A percentile compares a stretch with the other conserved stretches of the same genome.
phyloP scores from a whole-genome alignment of 1,284 basidiomycete species.

The Sanguinoderma infundibulare region DNA sequence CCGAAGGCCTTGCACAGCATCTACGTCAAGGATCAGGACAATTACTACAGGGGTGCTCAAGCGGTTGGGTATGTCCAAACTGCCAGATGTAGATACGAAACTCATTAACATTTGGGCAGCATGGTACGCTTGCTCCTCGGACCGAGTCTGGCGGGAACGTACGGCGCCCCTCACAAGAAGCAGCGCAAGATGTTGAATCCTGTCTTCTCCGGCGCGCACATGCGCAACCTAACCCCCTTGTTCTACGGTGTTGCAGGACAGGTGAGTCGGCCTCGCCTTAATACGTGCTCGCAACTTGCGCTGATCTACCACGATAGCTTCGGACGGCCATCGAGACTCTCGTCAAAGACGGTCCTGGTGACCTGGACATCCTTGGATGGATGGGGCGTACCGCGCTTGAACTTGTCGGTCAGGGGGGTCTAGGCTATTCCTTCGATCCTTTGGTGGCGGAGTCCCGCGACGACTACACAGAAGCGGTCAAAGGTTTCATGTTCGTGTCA shows the following conservation, averaged over 20 bases:
- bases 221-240: slow-evolving; percentile 30
- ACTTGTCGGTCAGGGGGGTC: slow-evolving; percentile 35
- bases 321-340: slow-evolving; percentile 13
- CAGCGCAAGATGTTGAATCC: slow-evolving; percentile 35
- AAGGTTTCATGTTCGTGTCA: slow-evolving; percentile 12
- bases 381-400: slow-evolving; percentile 39
- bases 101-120: background rate
- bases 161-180: slow-evolving; percentile 24
- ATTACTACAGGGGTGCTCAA: slow-evolving; percentile 25
- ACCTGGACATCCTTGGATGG: slow-evolving; percentile 43
- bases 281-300: background rate
- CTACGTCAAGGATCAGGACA: slow-evolving; percentile 36
- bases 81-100: too few species aligned
- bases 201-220: slow-evolving; percentile 32
- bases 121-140: background rate
- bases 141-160: slow-evolving; percentile 3
- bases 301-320: slow-evolving; percentile 11
- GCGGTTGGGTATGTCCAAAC: background rate
- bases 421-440: slow-evolving; percentile 45
- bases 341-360: slow-evolving; percentile 19
- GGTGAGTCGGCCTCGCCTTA: slow-evolving; percentile 4
- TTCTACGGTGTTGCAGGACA: slow-evolving; percentile 28
- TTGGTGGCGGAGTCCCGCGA: slow-evolving; percentile 31
- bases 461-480: slow-evolving; percentile 22
- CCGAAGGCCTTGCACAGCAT: slow-evolving; percentile 33